These are phyloP conservation scores for Tephrocybe sp. DNA, from an alignment of 768 basidiomycete species.

Conservation along the genomic window DNA sequence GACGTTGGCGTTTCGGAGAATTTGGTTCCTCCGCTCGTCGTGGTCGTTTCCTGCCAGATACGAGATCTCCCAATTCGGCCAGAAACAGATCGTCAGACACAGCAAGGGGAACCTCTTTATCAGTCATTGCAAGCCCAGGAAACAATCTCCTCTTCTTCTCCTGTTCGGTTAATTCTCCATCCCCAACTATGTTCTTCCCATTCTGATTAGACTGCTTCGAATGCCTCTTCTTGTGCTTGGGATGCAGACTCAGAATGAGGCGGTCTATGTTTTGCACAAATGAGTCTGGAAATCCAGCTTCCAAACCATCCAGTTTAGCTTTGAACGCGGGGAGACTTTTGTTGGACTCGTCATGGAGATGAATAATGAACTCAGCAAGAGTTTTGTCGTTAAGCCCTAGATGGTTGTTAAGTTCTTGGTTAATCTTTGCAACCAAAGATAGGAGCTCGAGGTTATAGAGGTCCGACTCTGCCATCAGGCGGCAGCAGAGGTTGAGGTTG, in stretches of 20 bases:
- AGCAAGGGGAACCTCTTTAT: slow-evolving; percentile 65
- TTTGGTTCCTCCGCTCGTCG: slow-evolving; percentile 43
- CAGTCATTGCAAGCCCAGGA: slow-evolving; percentile 83
- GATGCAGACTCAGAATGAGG: slow-evolving; percentile 91
- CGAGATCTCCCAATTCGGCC: slow-evolving; percentile 88
- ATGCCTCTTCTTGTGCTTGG: slow-evolving; percentile 86
- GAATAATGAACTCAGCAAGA: slow-evolving; percentile 92
- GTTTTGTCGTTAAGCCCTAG: slow-evolving; percentile 85
- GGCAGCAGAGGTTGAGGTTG: no score
- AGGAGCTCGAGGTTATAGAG: slow-evolving; percentile 92
- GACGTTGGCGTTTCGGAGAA: slow-evolving; percentile 62
- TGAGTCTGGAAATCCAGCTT: slow-evolving; percentile 85
- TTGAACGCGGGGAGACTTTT: slow-evolving; percentile 78
- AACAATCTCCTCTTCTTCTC: slow-evolving; percentile 86
- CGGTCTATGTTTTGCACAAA: slow-evolving; percentile 94
- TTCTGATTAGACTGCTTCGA: slow-evolving; percentile 37
- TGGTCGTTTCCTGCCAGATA: slow-evolving; percentile 67
- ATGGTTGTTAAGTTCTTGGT: slow-evolving; percentile 91
- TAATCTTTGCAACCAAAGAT: slow-evolving; percentile 88
- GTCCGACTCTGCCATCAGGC: slow-evolving; percentile 65
- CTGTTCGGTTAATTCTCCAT: slow-evolving; percentile 49
- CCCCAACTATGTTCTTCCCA: slow-evolving; percentile 33
- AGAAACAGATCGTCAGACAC: slow-evolving; percentile 78
- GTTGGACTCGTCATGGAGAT: slow-evolving; percentile 82
- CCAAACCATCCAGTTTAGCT: slow-evolving; percentile 69